A percentile compares a stretch with the other conserved stretches of the same genome.
Conservation (phyloP, 1,139 yeast species). For the Protomyces macrosporus region DNA sequence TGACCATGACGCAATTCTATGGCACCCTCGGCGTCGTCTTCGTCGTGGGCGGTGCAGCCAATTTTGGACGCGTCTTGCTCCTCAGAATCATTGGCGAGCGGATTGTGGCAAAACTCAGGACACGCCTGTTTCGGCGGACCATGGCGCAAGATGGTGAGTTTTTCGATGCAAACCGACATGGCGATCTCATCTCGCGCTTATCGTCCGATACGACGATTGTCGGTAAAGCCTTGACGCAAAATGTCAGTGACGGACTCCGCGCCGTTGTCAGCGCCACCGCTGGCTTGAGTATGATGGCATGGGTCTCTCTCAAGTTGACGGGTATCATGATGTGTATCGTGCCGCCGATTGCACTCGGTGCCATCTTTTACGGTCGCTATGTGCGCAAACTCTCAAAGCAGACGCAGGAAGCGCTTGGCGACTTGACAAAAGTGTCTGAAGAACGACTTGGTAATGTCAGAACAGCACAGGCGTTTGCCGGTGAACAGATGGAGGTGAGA, state of each 20-base stretch:
- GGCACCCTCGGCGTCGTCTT: slow-evolving; percentile 52
- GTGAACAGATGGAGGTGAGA: slow-evolving; percentile 59
- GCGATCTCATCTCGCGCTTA: slow-evolving; percentile 82
- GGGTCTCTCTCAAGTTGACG: slow-evolving; percentile 75
- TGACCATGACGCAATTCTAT: slow-evolving; percentile 48
- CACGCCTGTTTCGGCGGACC: slow-evolving; percentile 68
- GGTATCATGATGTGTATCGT: slow-evolving; percentile 67
- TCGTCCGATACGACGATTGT: slow-evolving; percentile 89
- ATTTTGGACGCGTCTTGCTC: slow-evolving; percentile 71
- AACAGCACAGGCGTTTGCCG: slow-evolving; percentile 86
- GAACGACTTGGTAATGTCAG: slow-evolving; percentile 79
- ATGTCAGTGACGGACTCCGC: slow-evolving; percentile 84
- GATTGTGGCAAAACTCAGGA: slow-evolving; percentile 73
- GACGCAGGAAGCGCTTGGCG: slow-evolving; percentile 81
- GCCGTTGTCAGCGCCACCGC: slow-evolving; percentile 72
- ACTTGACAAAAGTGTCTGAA: slow-evolving; percentile 81
- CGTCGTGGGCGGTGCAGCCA: slow-evolving; percentile 65
- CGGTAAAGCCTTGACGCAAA: slow-evolving; percentile 78
- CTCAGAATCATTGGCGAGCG: slow-evolving; percentile 78
- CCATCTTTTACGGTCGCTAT: slow-evolving; percentile 64
- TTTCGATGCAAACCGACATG: slow-evolving; percentile 87
- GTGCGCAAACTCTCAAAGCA: slow-evolving; percentile 68
- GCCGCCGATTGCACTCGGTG: slow-evolving; percentile 55
- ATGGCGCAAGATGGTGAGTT: slow-evolving; percentile 86
- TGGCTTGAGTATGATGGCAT: slow-evolving; percentile 83